Evolutionary conservation across 176 grass and related monocot genomes (phyloP).

Genomic region (Oryza meyeriana): DNA sequence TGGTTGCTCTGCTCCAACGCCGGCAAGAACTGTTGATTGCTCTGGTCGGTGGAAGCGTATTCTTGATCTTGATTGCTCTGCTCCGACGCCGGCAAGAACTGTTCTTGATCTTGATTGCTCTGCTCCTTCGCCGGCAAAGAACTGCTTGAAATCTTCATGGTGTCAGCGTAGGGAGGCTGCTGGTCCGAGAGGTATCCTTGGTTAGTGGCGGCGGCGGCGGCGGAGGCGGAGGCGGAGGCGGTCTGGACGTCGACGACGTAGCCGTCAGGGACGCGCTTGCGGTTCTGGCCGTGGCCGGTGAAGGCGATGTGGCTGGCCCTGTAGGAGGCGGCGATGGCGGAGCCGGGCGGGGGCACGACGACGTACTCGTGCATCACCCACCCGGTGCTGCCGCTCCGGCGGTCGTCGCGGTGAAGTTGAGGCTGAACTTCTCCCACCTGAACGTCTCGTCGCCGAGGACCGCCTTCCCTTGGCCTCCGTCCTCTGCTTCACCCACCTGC

Average conservation of each 20-base stretch:
- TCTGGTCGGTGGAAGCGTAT: not conserved
- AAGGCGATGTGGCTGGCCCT: conserved; percentile 21
- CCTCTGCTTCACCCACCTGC: conserved; percentile 12
- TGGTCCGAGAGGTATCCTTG: too few species aligned
- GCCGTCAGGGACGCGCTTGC: not conserved
- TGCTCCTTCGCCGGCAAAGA: too few species aligned
- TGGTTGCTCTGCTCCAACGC: not conserved
- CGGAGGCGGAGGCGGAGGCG: too few species aligned
- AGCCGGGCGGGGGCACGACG: not conserved
- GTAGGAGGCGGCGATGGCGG: not conserved
- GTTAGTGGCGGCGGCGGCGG: too few species aligned
- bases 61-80: not conserved
- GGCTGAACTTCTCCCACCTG: not conserved
- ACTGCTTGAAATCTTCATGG: too few species aligned
- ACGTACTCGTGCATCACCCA: conserved; percentile 41
- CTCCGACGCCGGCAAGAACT: too few species aligned
- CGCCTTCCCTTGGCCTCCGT: too few species aligned
- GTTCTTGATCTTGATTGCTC: too few species aligned
- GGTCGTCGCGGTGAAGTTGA: not conserved
- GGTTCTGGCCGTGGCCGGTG: conserved; percentile 22
- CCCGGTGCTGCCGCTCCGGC: conserved; percentile 1
- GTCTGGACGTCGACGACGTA: not conserved
- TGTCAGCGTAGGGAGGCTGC: too few species aligned
- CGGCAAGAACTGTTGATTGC: too few species aligned
- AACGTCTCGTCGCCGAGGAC: not conserved